Percentiles rank a stretch among this genome's conserved stretches.
Evolutionary conservation across 345 rosid genomes (phyloP).

Genomic region (Populus nigra): DNA sequence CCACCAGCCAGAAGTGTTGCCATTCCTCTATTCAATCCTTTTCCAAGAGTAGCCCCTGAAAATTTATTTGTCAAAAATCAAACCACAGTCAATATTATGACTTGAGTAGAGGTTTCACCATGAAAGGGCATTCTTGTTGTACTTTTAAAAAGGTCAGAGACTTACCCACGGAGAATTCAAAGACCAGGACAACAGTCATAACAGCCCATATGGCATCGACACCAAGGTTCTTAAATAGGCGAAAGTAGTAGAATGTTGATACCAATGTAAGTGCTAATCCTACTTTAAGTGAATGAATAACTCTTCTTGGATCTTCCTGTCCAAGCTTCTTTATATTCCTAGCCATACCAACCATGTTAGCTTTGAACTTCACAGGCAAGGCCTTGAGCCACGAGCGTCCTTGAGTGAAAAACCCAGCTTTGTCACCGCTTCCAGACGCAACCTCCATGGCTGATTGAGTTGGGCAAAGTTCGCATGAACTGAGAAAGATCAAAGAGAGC

Average conservation of each 20-base stretch:
- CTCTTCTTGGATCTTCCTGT: slow-evolving; percentile 69
- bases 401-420: not conserved
- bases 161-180: slow-evolving; percentile 76
- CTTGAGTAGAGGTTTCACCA: not conserved
- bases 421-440: slow-evolving; percentile 6
- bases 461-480: slow-evolving; percentile 2
- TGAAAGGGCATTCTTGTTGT: not conserved
- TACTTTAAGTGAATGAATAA: slow-evolving; percentile 65
- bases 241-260: slow-evolving; percentile 47
- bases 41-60: slow-evolving; percentile 24
- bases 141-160: not conserved
- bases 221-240: slow-evolving; percentile 9
- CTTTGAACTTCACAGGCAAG: slow-evolving; percentile 12
- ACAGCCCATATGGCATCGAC: slow-evolving; percentile 77
- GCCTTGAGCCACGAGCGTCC: slow-evolving; percentile 8
- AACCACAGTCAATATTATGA: too few relatives aligned
- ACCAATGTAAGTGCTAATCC: slow-evolving; percentile 65
- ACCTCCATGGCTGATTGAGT: slow-evolving; percentile 20
- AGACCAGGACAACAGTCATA: slow-evolving; percentile 76
- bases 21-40: slow-evolving; percentile 13
- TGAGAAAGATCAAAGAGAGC: not conserved
- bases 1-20: slow-evolving; percentile 19
- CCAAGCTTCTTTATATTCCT: slow-evolving; percentile 38
- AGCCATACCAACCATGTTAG: slow-evolving; percentile 16
- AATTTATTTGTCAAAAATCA: not conserved